Evolutionary conservation across 139 green algal genomes (phyloP).

Genomic region (Chlorokybus atmophyticus): DNA sequence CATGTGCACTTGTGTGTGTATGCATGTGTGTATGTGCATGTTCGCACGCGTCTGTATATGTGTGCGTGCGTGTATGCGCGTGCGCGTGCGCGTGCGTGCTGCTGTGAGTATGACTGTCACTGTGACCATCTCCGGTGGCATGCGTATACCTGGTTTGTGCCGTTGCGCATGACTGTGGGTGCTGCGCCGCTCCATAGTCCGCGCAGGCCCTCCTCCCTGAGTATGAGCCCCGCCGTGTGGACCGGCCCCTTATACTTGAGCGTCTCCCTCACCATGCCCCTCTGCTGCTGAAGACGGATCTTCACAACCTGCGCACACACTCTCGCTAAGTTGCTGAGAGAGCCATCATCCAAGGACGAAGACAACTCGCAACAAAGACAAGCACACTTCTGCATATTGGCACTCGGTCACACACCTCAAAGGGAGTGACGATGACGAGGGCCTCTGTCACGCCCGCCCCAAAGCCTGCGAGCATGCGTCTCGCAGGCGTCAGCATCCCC

Average conservation of each 20-base stretch:
- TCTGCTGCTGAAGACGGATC: conserved; percentile 88
- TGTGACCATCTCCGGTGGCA: no score
- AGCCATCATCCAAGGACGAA: no score
- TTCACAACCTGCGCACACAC: no score
- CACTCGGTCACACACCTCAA: conserved; percentile 66
- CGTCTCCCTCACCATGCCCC: conserved; percentile 41
- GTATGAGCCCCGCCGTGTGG: conserved; percentile 62
- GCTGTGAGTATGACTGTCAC: no score
- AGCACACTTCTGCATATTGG: no score
- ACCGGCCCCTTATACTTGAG: conserved; percentile 82
- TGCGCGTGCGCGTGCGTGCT: no score
- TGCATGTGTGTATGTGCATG: no score
- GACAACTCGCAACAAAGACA: no score
- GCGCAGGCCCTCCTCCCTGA: conserved; percentile 64
- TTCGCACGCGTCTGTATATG: no score
- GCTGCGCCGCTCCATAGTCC: conserved; percentile 75
- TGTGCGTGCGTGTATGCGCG: no score
- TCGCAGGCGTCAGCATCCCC: conserved; percentile 36
- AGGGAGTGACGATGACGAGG: conserved; percentile 86
- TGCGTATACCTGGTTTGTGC: conserved; percentile 95
- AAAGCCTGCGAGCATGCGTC: conserved; percentile 61
- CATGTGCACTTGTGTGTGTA: no score
- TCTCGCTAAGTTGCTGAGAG: no score
- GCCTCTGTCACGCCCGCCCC: conserved; percentile 76
- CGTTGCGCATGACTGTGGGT: conserved; percentile 81